phyloP scores from a whole-genome alignment of 2,329 filamentous ascomycete species.

The Bimuria novae-zelandiae region DNA sequence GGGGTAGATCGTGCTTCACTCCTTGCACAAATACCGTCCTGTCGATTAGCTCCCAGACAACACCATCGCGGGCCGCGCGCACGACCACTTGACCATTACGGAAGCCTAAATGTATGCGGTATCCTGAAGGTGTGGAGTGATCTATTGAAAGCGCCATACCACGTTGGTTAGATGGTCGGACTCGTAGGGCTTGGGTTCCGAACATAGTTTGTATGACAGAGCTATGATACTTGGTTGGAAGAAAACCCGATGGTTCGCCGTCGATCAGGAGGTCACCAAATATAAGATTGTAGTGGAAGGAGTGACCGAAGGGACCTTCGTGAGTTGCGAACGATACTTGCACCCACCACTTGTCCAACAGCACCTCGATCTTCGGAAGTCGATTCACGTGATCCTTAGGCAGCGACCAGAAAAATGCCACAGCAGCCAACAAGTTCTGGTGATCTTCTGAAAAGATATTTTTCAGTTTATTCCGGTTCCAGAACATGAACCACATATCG shows the following conservation, averaged over 20 bases:
- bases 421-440: conserved; percentile 39
- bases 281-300: conserved; percentile 52
- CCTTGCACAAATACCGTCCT: conserved; percentile 1
- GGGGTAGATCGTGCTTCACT: conserved; percentile 57
- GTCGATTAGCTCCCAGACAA: conserved; percentile 45
- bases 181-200: conserved; percentile 56
- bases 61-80: conserved; percentile 38
- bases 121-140: conserved; percentile 38
- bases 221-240: conserved; percentile 59
- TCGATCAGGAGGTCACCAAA: conserved; percentile 57
- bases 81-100: conserved; percentile 50
- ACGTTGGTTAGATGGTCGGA: conserved; percentile 55
- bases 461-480: too few species aligned
- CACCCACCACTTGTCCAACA: too few species aligned
- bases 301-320: too few species aligned
- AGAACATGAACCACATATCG: conserved; percentile 53
- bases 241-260: conserved; percentile 54
- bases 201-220: conserved; percentile 57
- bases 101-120: conserved; percentile 62
- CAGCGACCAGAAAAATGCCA: too few species aligned
- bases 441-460: too few species aligned
- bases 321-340: too few species aligned
- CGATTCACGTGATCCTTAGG: too few species aligned
- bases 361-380: too few species aligned
- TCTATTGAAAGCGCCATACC: conserved; percentile 58